phyloP scores from a whole-genome alignment of 202 grass and related monocot species.

The Elaeis oleifera region DNA sequence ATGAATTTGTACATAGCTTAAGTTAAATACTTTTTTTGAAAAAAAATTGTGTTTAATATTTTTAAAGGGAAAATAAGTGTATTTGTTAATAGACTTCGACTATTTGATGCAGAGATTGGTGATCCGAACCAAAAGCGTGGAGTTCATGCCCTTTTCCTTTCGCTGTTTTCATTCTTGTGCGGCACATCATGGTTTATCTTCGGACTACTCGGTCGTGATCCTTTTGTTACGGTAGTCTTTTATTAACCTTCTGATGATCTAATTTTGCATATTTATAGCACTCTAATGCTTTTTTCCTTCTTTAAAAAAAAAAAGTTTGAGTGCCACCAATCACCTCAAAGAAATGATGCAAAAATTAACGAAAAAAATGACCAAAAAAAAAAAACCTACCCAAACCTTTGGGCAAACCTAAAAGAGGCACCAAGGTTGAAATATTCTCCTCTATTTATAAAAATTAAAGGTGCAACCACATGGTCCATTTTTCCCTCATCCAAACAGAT shows the following conservation, averaged over 20 bases:
- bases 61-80: not conserved
- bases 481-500: no score
- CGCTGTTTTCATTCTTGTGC: conserved; percentile 78
- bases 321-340: not conserved
- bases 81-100: not conserved
- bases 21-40: no score
- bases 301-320: not conserved
- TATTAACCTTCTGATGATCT: not conserved
- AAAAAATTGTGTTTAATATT: not conserved
- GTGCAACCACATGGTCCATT: no score
- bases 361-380: not conserved
- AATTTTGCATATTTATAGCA: not conserved
- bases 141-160: conserved; percentile 99
- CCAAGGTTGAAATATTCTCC: no score
- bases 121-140: conserved; percentile 98
- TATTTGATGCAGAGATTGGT: conserved; percentile 69
- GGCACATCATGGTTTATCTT: conserved; percentile 99
- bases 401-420: no score
- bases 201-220: conserved; percentile 74
- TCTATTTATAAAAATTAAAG: no score
- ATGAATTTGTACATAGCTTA: no score
- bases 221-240: conserved; percentile 57
- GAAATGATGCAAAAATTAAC: not conserved
- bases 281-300: not conserved
- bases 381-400: no score